phyloP scores from a whole-genome alignment of 441 rosid genomes.

The Sinapis alba region DNA sequence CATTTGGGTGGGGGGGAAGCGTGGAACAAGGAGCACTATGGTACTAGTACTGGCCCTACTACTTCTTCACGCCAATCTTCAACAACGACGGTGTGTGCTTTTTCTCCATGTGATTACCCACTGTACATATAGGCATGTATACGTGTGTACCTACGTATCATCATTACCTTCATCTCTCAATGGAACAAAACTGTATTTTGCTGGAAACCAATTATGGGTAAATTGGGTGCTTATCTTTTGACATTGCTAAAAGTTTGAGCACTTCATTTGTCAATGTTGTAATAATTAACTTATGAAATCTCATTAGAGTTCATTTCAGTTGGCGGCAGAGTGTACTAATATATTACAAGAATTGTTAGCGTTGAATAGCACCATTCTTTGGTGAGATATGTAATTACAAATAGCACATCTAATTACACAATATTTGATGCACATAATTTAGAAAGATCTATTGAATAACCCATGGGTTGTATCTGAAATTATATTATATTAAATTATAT shows the following conservation, averaged over 20 bases:
- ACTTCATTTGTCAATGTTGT: conserved; percentile 33
- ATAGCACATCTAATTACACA: background rate
- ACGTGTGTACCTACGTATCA: background rate
- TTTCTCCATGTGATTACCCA: conserved; percentile 35
- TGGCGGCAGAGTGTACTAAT: background rate
- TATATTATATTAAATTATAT: background rate
- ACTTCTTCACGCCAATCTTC: conserved; percentile 39
- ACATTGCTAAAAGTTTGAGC: conserved; percentile 18
- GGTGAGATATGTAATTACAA: background rate
- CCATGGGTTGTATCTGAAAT: background rate
- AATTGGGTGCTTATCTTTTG: conserved; percentile 37
- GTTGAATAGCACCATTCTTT: background rate
- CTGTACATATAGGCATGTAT: background rate
- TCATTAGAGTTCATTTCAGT: background rate
- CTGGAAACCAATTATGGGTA: conserved; percentile 34
- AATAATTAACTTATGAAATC: background rate
- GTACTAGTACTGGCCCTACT: conserved; percentile 36
- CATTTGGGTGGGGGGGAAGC: conserved; percentile 22
- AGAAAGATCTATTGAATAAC: background rate
- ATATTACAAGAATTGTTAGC: background rate
- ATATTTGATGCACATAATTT: background rate
- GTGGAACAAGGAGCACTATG: conserved; percentile 39
- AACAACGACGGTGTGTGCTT: conserved; percentile 33
- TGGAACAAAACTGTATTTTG: conserved; percentile 31
- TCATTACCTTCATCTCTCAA: conserved; percentile 22